Percentiles rank a stretch among this genome's conserved stretches.
phyloP scores from a whole-genome alignment of 768 basidiomycete genomes.

The Neoboletus magnificus region DNA sequence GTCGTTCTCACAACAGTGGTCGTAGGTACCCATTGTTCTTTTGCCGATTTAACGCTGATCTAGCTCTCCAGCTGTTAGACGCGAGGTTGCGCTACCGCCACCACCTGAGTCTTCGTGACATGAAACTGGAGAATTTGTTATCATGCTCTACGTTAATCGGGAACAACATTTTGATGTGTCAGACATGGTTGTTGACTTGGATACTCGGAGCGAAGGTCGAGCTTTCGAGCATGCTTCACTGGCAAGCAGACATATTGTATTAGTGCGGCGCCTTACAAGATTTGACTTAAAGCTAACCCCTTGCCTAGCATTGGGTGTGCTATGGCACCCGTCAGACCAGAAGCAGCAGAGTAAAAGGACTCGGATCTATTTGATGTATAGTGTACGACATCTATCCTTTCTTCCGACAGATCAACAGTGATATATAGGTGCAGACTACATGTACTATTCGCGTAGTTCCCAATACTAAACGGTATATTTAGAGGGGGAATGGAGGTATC shows the following conservation, averaged over 20 bases:
- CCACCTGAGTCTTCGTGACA: neutral
- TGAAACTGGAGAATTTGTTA: constrained; percentile 1
- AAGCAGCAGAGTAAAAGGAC: neutral
- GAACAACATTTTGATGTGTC: neutral
- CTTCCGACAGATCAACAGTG: neutral
- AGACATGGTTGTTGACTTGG: neutral
- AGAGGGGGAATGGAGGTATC: neutral
- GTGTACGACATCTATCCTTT: neutral
- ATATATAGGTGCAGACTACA: neutral
- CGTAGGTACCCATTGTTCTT: neutral
- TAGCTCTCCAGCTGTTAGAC: neutral
- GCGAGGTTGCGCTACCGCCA: neutral
- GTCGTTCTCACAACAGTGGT: neutral
- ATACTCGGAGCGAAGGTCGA: neutral
- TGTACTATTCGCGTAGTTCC: constrained; percentile 1
- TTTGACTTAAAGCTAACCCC: neutral
- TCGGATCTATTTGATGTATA: neutral
- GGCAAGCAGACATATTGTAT: neutral
- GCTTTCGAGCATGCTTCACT: neutral
- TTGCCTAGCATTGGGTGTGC: neutral
- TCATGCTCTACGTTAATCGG: neutral
- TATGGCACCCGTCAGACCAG: neutral
- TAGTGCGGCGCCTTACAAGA: neutral
- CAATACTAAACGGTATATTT: neutral
- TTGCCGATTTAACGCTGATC: neutral